A percentile compares a stretch with the other conserved stretches of the same genome.
phyloP scores from a whole-genome alignment of 2,329 filamentous ascomycete species.

The Magnaporthiopsis poae region DNA sequence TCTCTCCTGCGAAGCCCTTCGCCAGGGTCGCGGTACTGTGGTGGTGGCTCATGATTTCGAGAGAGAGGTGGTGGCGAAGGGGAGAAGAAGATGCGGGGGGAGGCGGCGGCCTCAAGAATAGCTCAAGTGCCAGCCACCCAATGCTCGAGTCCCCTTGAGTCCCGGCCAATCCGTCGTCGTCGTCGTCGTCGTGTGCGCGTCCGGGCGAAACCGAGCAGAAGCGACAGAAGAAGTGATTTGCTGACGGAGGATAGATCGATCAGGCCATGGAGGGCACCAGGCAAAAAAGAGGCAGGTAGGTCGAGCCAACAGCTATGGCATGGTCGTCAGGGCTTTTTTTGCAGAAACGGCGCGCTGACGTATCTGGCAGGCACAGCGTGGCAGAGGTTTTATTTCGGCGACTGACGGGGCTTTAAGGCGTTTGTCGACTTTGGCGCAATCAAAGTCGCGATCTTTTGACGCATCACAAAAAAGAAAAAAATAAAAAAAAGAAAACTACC shows the following conservation, averaged over 20 bases:
- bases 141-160: not conserved
- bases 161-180: no score
- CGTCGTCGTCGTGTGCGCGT: no score
- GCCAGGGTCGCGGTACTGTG: not conserved
- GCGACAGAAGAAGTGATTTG: not conserved
- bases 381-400: not conserved
- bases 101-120: not conserved
- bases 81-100: not conserved
- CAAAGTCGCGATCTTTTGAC: not conserved
- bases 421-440: not conserved
- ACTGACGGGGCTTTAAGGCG: no score
- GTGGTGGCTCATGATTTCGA: slow-evolving; percentile 1
- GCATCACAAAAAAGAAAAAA: not conserved
- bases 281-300: not conserved
- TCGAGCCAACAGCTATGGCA: not conserved
- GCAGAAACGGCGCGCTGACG: not conserved
- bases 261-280: not conserved
- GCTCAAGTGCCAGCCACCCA: not conserved
- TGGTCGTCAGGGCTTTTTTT: not conserved
- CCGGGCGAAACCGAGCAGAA: not conserved
- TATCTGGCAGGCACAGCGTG: not conserved
- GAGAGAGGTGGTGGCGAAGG: not conserved
- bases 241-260: not conserved
- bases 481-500: not conserved
- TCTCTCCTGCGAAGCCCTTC: slow-evolving; percentile 1